Evolutionary conservation across 2,329 filamentous ascomycete genomes (phyloP).

Genomic region (Elsinoe ampelina): DNA sequence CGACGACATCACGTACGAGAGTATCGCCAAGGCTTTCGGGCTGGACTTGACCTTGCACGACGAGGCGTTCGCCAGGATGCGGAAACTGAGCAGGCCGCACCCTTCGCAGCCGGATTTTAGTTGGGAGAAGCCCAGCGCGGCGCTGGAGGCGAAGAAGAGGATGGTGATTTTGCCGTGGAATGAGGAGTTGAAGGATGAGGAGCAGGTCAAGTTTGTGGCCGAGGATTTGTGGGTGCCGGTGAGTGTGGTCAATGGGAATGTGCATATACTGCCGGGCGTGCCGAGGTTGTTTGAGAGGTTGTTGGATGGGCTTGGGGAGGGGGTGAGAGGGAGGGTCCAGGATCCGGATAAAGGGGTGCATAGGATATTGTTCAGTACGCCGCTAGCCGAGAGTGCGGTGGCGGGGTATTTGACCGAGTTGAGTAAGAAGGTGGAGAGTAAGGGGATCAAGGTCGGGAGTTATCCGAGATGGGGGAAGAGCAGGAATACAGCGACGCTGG

Average conservation of each 20-base stretch:
- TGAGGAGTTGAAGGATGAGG: constrained; percentile 46
- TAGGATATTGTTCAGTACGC: constrained; percentile 76
- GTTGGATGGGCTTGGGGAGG: constrained; percentile 65
- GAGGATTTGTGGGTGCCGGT: constrained; percentile 89
- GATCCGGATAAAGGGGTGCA: constrained; percentile 74
- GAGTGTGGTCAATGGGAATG: constrained; percentile 78
- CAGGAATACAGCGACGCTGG: constrained; percentile 81
- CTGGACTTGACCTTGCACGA: constrained; percentile 70
- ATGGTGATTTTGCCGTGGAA: constrained; percentile 87
- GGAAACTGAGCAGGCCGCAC: constrained; percentile 63
- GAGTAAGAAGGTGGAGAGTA: constrained; percentile 60
- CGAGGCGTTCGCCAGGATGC: constrained; percentile 73
- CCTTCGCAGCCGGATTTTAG: constrained; percentile 65
- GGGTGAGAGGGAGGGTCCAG: constrained; percentile 58
- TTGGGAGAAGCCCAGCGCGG: constrained; percentile 75
- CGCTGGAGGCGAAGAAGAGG: constrained; percentile 69
- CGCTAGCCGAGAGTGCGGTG: constrained; percentile 74
- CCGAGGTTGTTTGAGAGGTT: constrained; percentile 74
- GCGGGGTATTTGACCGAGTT: constrained; percentile 75
- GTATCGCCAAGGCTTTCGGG: constrained; percentile 81
- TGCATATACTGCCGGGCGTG: constrained; percentile 87
- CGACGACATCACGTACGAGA: constrained; percentile 95
- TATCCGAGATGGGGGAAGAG: constrained; percentile 89
- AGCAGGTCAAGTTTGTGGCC: constrained; percentile 69
- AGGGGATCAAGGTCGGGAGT: constrained; percentile 85